phyloP scores from a whole-genome alignment of 257 asterid species.

The Echites panduratus region DNA sequence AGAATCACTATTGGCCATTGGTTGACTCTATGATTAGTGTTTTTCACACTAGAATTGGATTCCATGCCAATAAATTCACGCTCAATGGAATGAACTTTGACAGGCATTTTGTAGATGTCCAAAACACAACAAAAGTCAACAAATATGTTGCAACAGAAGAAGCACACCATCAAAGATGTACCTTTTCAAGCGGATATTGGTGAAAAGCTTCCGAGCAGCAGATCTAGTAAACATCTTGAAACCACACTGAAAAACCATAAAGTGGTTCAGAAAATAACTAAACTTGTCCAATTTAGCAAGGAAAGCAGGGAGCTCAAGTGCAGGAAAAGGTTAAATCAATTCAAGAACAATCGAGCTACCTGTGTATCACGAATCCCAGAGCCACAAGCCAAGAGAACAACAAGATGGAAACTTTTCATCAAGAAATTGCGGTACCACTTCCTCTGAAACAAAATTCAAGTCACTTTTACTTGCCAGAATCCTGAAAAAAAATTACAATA shows the following conservation, averaged over 20 bases:
- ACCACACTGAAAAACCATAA: constrained; percentile 60
- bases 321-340: constrained; percentile 5
- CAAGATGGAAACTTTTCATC: constrained; percentile 97
- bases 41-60: not conserved
- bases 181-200: constrained; percentile 84
- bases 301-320: not conserved
- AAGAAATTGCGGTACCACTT: constrained; percentile 94
- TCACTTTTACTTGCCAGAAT: constrained; percentile 5
- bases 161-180: constrained; percentile 11
- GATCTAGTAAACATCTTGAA: constrained; percentile 98
- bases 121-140: not conserved
- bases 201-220: constrained; percentile 92
- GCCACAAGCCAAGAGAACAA: constrained; percentile 94
- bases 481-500: not conserved
- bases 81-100: not conserved
- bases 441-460: constrained; percentile 50
- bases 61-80: not conserved
- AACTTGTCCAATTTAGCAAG: not conserved
- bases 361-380: constrained; percentile 94
- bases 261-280: not conserved
- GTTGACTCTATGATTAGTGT: not conserved
- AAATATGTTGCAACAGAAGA: not conserved
- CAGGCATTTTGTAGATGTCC: not conserved
- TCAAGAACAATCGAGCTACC: constrained; percentile 35
- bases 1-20: not conserved